phyloP scores from a whole-genome alignment of 1,284 basidiomycete species.

The Pseudozyma hubeiensis region DNA sequence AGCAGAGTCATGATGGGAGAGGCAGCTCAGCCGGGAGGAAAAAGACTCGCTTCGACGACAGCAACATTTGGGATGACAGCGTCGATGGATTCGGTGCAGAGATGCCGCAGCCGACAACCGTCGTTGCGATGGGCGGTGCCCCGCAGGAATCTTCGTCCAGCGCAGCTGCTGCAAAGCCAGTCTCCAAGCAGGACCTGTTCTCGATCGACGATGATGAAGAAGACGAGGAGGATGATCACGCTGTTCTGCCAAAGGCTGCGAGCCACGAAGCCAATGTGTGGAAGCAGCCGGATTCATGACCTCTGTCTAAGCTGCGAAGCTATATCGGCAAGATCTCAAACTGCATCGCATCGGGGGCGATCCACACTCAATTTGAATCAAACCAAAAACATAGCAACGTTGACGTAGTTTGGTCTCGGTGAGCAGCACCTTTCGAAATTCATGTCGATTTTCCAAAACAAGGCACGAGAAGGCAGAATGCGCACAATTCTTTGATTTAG shows the following conservation, averaged over 20 bases:
- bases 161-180: not conserved
- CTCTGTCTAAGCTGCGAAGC: not conserved
- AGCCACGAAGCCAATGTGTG: constrained; percentile 12
- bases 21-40: constrained; percentile 15
- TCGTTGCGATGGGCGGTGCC: not conserved
- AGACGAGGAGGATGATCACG: constrained; percentile 22
- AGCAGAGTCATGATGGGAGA: constrained; percentile 4
- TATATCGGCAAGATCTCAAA: too few species aligned
- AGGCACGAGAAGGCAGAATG: too few species aligned
- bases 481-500: too few species aligned
- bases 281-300: constrained; percentile 19
- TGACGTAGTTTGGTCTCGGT: not conserved
- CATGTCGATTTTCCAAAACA: too few species aligned
- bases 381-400: not conserved
- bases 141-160: not conserved
- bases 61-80: constrained; percentile 35
- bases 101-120: not conserved
- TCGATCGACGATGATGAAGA: constrained; percentile 55
- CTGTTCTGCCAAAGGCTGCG: not conserved
- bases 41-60: constrained; percentile 27
- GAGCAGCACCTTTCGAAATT: too few species aligned
- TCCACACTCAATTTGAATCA: not conserved
- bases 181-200: constrained; percentile 33
- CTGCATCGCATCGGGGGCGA: too few species aligned
- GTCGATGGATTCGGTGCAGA: constrained; percentile 18